Evolutionary conservation across 2,329 filamentous ascomycete genomes (phyloP).

Genomic region (Sclerotinia glacialis): DNA sequence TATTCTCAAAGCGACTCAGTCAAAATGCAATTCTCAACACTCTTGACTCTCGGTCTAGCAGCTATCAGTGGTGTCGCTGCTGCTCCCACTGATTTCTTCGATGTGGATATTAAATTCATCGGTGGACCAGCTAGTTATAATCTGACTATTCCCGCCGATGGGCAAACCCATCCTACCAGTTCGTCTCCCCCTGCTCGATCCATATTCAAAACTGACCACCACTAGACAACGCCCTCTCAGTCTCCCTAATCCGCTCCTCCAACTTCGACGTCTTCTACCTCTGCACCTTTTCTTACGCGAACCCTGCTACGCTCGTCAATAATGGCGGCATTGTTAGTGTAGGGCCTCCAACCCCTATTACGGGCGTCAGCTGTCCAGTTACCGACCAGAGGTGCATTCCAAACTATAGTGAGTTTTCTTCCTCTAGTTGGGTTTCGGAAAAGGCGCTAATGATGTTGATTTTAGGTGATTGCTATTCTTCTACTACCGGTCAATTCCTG

Average conservation of each 20-base stretch:
- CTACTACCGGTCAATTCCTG: slow-evolving; percentile 3
- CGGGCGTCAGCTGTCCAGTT: slow-evolving; percentile 3
- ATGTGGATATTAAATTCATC: slow-evolving; percentile 1
- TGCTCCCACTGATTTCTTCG: slow-evolving; percentile 8
- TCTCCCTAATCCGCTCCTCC: slow-evolving; percentile 20
- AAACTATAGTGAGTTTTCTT: slow-evolving; percentile 12
- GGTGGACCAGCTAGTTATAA: slow-evolving; percentile 15
- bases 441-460: background rate
- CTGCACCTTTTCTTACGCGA: slow-evolving; percentile 5
- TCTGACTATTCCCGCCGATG: slow-evolving; percentile 9
- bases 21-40: slow-evolving; percentile 19
- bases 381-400: slow-evolving; percentile 16
- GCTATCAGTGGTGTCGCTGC: slow-evolving; percentile 1
- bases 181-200: background rate
- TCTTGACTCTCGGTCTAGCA: slow-evolving; percentile 14
- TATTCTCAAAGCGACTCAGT: background rate
- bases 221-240: slow-evolving; percentile 11
- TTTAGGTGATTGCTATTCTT: slow-evolving; percentile 13
- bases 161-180: slow-evolving; percentile 8
- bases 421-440: background rate
- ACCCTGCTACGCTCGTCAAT: background rate
- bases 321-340: slow-evolving; percentile 18
- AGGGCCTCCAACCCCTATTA: slow-evolving; percentile 12
- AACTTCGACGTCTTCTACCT: slow-evolving; percentile 16
- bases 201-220: background rate